These are phyloP conservation scores for Cadophora luteo-olivacea DNA, from an alignment of 2,329 filamentous ascomycete species.

Conservation along the genomic window DNA sequence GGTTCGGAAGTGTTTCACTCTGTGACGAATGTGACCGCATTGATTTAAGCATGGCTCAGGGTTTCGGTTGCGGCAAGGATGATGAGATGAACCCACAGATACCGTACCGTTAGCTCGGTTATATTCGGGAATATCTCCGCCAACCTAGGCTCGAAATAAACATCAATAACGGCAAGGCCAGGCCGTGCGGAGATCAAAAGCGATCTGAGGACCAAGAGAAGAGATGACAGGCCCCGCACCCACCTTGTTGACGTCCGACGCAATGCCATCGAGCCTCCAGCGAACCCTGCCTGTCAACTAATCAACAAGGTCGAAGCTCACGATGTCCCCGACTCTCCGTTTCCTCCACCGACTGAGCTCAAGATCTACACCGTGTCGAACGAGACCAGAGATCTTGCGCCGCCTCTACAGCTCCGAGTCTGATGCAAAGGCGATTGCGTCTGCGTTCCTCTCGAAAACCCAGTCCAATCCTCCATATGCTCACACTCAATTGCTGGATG, in stretches of 20 bases:
- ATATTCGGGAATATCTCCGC: conserved; percentile 19
- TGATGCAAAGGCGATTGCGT: conserved; percentile 46
- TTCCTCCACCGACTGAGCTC: not conserved
- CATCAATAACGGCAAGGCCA: conserved; percentile 6
- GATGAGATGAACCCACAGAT: conserved; percentile 11
- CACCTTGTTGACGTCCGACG: conserved; percentile 14
- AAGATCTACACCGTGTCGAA: not conserved
- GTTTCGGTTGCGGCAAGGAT: conserved; percentile 4
- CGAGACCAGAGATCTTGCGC: not conserved
- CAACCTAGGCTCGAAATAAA: conserved; percentile 7
- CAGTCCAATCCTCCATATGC: conserved; percentile 50
- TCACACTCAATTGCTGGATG: conserved; percentile 61
- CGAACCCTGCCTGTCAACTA: conserved; percentile 10
- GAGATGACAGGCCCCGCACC: conserved; percentile 22
- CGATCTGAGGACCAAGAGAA: conserved; percentile 8
- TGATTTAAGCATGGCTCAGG: conserved; percentile 21
- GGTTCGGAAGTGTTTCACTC: conserved; percentile 23
- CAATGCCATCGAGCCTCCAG: conserved; percentile 6
- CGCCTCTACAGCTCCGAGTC: conserved; percentile 32
- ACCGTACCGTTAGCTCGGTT: too few species aligned
- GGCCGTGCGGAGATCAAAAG: conserved; percentile 8
- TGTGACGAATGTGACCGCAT: conserved; percentile 27
- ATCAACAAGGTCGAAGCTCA: conserved; percentile 7
- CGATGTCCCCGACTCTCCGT: conserved; percentile 32
- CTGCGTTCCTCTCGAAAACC: conserved; percentile 50